These are phyloP conservation scores for Dactylorhiza incarnata DNA, from an alignment of 106 monocot genomes.

Conservation along the genomic window DNA sequence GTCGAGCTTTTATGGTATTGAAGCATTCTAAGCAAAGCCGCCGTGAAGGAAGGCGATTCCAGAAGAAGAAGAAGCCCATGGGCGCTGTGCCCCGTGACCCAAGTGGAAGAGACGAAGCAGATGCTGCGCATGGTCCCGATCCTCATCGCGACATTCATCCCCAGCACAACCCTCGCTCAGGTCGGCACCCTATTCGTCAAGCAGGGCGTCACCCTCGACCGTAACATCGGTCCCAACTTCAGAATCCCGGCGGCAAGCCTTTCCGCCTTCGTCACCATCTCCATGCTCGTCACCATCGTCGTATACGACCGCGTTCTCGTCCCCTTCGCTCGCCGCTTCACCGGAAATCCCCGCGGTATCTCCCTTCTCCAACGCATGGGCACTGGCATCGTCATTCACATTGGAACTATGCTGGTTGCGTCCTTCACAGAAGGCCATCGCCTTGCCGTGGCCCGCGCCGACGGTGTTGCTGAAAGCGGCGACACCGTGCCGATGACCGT, in stretches of 20 bases:
- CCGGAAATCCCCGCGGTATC: conserved; percentile 53
- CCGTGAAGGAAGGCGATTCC: conserved; percentile 18
- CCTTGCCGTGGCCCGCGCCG: conserved; percentile 8
- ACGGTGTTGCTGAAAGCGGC: neutral
- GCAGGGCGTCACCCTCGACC: conserved; percentile 44
- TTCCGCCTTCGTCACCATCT: conserved; percentile 33
- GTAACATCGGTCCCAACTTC: conserved; percentile 31
- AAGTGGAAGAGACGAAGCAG: conserved; percentile 64
- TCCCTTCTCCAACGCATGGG: conserved; percentile 38
- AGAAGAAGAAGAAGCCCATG: conserved; percentile 10
- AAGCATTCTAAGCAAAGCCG: conserved; percentile 57
- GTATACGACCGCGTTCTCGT: conserved; percentile 42
- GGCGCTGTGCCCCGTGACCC: conserved; percentile 34
- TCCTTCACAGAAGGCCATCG: conserved; percentile 24
- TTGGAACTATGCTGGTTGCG: conserved; percentile 29
- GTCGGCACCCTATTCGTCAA: conserved; percentile 50
- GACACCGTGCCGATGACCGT: conserved; percentile 17
- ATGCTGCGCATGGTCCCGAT: conserved; percentile 50
- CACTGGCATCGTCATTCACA: conserved; percentile 26
- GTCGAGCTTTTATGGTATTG: too few relatives aligned
- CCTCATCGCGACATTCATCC: conserved; percentile 27
- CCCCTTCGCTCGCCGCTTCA: conserved; percentile 11
- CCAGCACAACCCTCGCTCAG: conserved; percentile 38
- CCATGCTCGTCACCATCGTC: conserved; percentile 42
- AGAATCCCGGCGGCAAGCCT: conserved; percentile 42